Conservation (phyloP, 257 asterid genomes). For the Fraxinus excelsior region DNA sequence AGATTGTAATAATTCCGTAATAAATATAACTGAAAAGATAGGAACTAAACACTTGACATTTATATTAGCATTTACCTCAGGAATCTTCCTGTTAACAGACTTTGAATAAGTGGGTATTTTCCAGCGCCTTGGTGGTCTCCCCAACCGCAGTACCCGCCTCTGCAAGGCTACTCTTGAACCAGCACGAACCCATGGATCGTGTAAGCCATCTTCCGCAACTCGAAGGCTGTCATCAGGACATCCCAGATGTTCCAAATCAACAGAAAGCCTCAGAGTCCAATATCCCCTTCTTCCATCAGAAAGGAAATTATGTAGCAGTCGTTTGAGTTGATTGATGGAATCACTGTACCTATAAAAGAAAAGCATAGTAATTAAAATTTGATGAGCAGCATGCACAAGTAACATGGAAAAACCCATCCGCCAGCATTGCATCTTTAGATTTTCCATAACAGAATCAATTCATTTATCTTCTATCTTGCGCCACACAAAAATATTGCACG, state of each 20-base stretch:
- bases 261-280: conserved; percentile 85
- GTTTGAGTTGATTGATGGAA: conserved; percentile 71
- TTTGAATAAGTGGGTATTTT: conserved; percentile 66
- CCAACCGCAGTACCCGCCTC: conserved; percentile 75
- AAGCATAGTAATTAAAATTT: conserved; percentile 16
- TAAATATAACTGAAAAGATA: background rate
- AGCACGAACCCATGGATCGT: conserved; percentile 91
- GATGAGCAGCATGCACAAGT: background rate
- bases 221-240: conserved; percentile 74
- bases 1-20: background rate
- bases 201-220: conserved; percentile 79
- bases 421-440: background rate
- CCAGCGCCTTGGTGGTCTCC: conserved; percentile 99
- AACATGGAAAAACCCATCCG: background rate
- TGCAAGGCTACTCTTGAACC: conserved; percentile 89
- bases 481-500: background rate
- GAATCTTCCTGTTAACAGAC: conserved; percentile 66
- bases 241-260: conserved; percentile 88
- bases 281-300: conserved; percentile 90
- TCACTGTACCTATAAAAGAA: conserved; percentile 58
- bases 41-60: conserved; percentile 12
- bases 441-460: background rate
- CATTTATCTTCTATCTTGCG: too few species aligned
- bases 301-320: conserved; percentile 52
- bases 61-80: conserved; percentile 53